phyloP scores from a whole-genome alignment of 768 basidiomycete genomes.

The Boletellus ananas region DNA sequence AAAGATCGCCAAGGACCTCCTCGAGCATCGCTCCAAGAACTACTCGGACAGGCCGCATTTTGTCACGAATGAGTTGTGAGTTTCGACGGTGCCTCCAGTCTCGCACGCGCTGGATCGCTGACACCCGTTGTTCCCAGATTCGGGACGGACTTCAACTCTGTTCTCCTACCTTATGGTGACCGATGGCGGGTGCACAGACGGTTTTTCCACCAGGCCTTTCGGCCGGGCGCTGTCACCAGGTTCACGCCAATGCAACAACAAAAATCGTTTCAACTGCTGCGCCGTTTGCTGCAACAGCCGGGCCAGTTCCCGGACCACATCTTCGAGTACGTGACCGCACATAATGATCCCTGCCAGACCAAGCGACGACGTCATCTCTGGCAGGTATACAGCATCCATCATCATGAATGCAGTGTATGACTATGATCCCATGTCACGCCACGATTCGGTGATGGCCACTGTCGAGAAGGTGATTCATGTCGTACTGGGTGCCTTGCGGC shows the following conservation, averaged over 20 bases:
- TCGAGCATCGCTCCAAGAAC: constrained; percentile 42
- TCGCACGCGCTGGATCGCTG: not conserved
- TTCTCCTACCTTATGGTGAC: constrained; percentile 27
- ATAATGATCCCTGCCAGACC: not conserved
- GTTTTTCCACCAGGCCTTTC: constrained; percentile 22
- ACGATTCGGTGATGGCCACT: constrained; percentile 8
- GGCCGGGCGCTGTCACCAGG: constrained; percentile 8
- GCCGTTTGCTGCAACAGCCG: constrained; percentile 29
- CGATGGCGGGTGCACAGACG: constrained; percentile 29
- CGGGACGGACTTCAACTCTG: constrained; percentile 14
- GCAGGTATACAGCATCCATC: constrained; percentile 12
- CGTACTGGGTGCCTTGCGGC: constrained; percentile 3
- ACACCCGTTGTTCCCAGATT: not conserved
- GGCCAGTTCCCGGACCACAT: constrained; percentile 30
- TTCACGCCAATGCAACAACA: constrained; percentile 29
- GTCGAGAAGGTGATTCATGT: constrained; percentile 6
- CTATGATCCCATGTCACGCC: constrained; percentile 12
- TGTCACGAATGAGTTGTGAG: constrained; percentile 14
- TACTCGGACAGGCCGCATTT: constrained; percentile 48
- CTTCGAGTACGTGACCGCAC: constrained; percentile 20
- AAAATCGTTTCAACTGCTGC: constrained; percentile 28
- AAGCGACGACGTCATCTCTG: not conserved
- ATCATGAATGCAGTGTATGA: constrained; percentile 11
- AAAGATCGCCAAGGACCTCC: constrained; percentile 41
- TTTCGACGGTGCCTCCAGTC: not conserved